Percentiles rank a stretch among this genome's conserved stretches.
phyloP scores from a whole-genome alignment of 2,329 filamentous ascomycete genomes.

The Claviceps fusiformis region DNA sequence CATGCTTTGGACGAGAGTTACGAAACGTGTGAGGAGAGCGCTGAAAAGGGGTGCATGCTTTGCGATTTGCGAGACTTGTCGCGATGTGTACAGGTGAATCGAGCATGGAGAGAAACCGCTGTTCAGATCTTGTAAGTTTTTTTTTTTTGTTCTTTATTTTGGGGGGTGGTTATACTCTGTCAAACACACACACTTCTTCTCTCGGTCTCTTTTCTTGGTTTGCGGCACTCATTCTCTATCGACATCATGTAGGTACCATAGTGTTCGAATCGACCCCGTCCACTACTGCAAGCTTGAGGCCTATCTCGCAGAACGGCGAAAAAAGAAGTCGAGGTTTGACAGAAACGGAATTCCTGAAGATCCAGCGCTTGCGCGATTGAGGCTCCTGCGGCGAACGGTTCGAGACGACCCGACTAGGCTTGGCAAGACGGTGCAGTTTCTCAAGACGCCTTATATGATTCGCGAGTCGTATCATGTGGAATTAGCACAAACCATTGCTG shows the following conservation, averaged over 20 bases:
- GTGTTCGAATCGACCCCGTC: conserved; percentile 83
- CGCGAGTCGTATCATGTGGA: conserved; percentile 75
- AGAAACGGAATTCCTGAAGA: conserved; percentile 72
- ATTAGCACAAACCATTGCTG: conserved; percentile 72
- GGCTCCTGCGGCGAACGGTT: conserved; percentile 68
- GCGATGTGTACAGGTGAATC: conserved; percentile 61
- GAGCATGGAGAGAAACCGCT: conserved; percentile 50
- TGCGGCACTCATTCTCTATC: neutral
- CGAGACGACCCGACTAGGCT: conserved; percentile 59
- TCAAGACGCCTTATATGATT: conserved; percentile 92
- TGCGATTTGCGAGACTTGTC: conserved; percentile 85
- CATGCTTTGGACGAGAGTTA: conserved; percentile 67
- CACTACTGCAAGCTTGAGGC: conserved; percentile 89
- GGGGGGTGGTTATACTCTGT: too few species aligned
- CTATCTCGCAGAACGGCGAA: conserved; percentile 64
- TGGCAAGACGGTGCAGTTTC: conserved; percentile 56
- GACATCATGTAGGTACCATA: conserved; percentile 52
- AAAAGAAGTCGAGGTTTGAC: conserved; percentile 58
- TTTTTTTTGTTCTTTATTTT: neutral
- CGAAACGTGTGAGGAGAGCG: conserved; percentile 69
- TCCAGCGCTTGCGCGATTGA: conserved; percentile 60
- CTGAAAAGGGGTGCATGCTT: conserved; percentile 77
- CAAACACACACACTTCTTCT: neutral
- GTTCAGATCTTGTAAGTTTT: conserved; percentile 46
- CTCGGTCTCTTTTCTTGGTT: too few species aligned